phyloP scores from a whole-genome alignment of 805 yeast species.

The Kluyveromyces siamensis region DNA sequence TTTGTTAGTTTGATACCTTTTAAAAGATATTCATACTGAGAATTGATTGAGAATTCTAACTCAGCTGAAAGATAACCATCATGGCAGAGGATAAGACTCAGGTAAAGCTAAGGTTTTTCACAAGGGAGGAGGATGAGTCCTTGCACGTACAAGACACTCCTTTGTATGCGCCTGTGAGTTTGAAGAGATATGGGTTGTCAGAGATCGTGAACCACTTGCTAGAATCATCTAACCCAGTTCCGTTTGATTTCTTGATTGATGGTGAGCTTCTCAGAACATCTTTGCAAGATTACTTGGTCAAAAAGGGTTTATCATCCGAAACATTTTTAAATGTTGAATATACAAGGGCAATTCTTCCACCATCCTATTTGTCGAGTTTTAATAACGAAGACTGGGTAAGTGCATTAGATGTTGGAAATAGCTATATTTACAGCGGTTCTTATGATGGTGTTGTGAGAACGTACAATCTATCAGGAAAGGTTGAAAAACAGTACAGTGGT shows the following conservation, averaged over 20 bases:
- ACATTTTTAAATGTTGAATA: slow-evolving; percentile 74
- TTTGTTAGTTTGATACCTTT: neutral
- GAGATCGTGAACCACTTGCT: slow-evolving; percentile 91
- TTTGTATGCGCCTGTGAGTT: slow-evolving; percentile 73
- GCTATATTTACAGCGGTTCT: slow-evolving; percentile 68
- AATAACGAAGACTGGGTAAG: slow-evolving; percentile 95
- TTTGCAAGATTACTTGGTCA: slow-evolving; percentile 66
- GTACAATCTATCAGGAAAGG: slow-evolving; percentile 73
- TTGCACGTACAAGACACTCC: slow-evolving; percentile 74
- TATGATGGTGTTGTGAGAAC: slow-evolving; percentile 93
- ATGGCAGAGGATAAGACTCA: slow-evolving; percentile 42
- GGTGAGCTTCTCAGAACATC: slow-evolving; percentile 74
- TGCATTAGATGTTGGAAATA: slow-evolving; percentile 37
- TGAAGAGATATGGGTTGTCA: slow-evolving; percentile 86
- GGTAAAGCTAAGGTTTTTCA: slow-evolving; percentile 72
- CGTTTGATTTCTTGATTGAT: slow-evolving; percentile 87
- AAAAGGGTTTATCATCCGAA: slow-evolving; percentile 76
- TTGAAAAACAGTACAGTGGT: slow-evolving; percentile 73
- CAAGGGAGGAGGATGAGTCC: slow-evolving; percentile 71
- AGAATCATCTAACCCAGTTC: slow-evolving; percentile 52
- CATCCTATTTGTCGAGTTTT: slow-evolving; percentile 81
- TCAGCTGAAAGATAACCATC: neutral
- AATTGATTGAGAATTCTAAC: neutral
- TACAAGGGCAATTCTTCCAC: slow-evolving; percentile 88
- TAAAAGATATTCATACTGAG: neutral